Evolutionary conservation across 164 flowering plant genomes (phyloP).

Genomic region (Berberis thunbergii): DNA sequence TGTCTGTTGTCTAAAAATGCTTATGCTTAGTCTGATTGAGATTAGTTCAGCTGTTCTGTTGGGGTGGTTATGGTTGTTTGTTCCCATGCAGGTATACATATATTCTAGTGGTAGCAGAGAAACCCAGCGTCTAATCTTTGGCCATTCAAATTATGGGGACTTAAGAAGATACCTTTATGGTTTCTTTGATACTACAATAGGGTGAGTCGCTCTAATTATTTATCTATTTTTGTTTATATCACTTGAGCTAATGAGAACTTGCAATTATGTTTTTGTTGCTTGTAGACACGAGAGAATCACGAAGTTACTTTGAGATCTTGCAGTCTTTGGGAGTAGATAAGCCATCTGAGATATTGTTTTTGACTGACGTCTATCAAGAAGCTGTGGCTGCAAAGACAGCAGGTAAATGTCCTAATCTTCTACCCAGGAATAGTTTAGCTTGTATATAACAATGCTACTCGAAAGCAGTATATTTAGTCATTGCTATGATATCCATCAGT

Average conservation of each 20-base stretch:
- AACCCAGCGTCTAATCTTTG: conserved; percentile 94
- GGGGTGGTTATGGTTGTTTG: not conserved
- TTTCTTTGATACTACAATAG: conserved; percentile 77
- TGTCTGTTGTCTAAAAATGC: too few species aligned
- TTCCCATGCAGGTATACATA: conserved; percentile 65
- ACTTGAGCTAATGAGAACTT: not conserved
- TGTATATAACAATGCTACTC: too few species aligned
- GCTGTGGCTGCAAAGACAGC: conserved; percentile 89
- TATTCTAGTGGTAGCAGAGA: conserved; percentile 98
- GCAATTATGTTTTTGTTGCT: not conserved
- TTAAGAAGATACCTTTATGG: conserved; percentile 77
- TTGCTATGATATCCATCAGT: too few species aligned
- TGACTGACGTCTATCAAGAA: conserved; percentile 88
- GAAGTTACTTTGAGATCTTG: conserved; percentile 63
- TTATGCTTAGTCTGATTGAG: not conserved
- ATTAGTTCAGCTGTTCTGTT: not conserved
- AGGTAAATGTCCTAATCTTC: conserved; percentile 32
- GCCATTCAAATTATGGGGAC: conserved; percentile 76
- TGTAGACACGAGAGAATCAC: conserved; percentile 65
- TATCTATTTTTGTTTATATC: not conserved
- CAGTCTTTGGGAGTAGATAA: conserved; percentile 81
- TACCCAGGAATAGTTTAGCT: too few species aligned
- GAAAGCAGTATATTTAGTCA: too few species aligned
- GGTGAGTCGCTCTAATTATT: conserved; percentile 32
- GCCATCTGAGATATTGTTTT: conserved; percentile 73